Percentiles rank a stretch among this genome's conserved stretches.
Evolutionary conservation across 2,329 filamentous ascomycete species (phyloP).

Genomic region (Cercospora beticola): DNA sequence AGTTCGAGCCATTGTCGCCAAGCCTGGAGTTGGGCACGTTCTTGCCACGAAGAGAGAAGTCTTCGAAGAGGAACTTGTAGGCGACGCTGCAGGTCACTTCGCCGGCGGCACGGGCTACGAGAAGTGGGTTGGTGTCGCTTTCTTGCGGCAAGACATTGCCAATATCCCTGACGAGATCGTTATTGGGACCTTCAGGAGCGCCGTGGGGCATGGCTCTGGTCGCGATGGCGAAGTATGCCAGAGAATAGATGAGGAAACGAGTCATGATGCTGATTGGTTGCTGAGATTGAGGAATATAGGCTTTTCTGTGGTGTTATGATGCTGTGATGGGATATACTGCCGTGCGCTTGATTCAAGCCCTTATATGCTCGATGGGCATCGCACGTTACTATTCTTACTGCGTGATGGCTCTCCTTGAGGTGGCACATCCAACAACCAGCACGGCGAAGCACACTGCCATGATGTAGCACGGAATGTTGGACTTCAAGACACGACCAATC

Average conservation of each 20-base stretch:
- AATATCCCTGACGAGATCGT: not conserved
- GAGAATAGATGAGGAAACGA: not conserved
- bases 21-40: not conserved
- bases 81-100: not conserved
- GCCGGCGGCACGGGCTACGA: not conserved
- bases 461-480: not conserved
- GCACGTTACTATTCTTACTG: not conserved
- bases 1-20: not conserved
- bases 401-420: not conserved
- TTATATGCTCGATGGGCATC: not conserved
- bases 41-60: not conserved
- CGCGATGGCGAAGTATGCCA: not conserved
- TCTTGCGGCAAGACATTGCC: not conserved
- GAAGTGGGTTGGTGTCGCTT: not conserved
- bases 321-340: not conserved
- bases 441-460: not conserved
- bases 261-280: not conserved
- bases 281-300: not conserved
- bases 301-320: not conserved
- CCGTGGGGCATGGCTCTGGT: not conserved
- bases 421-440: not conserved
- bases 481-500: not conserved
- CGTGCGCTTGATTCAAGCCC: not conserved
- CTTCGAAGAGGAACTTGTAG: not conserved
- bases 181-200: not conserved